phyloP scores from a whole-genome alignment of 495 filamentous ascomycete genomes.

The Penicillium antarcticum region DNA sequence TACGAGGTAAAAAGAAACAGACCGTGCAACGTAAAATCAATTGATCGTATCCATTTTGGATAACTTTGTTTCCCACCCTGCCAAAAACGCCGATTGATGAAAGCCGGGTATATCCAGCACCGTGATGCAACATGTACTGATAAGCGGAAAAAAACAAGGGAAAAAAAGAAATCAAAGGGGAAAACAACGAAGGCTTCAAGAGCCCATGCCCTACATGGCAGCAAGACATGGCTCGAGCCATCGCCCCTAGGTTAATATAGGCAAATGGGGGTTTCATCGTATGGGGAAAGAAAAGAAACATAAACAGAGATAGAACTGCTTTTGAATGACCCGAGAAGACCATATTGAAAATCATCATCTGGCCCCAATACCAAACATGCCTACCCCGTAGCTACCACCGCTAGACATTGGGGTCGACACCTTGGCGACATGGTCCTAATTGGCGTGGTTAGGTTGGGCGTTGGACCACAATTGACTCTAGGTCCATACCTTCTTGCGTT shows the following conservation, averaged over 20 bases:
- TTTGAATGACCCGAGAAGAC: slow-evolving; percentile 18
- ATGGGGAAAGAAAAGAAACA: slow-evolving; percentile 11
- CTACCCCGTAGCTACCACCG: slow-evolving; percentile 44
- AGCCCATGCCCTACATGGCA: not conserved
- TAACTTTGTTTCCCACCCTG: slow-evolving; percentile 26
- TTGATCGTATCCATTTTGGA: slow-evolving; percentile 28
- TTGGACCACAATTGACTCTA: slow-evolving; percentile 1
- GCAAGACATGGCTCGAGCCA: not conserved
- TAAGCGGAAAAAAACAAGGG: slow-evolving; percentile 19
- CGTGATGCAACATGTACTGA: slow-evolving; percentile 52
- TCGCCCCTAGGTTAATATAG: slow-evolving; percentile 5
- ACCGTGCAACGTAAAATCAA: slow-evolving; percentile 17
- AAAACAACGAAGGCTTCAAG: slow-evolving; percentile 12
- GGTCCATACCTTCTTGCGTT: slow-evolving; percentile 50
- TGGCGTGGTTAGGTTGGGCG: slow-evolving; percentile 3
- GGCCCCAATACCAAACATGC: slow-evolving; percentile 49
- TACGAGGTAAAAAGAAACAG: slow-evolving; percentile 4
- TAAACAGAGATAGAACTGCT: slow-evolving; percentile 17
- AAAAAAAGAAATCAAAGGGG: slow-evolving; percentile 8
- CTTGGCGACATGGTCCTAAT: slow-evolving; percentile 44
- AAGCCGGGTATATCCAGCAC: slow-evolving; percentile 55
- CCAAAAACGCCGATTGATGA: slow-evolving; percentile 43
- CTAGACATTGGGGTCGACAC: slow-evolving; percentile 42
- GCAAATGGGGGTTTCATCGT: slow-evolving; percentile 10
- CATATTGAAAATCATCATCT: slow-evolving; percentile 32